Percentiles rank a stretch among this genome's conserved stretches.
Evolutionary conservation across 1,284 basidiomycete species (phyloP).

Genomic region (Ceratobasidium papillatum): DNA sequence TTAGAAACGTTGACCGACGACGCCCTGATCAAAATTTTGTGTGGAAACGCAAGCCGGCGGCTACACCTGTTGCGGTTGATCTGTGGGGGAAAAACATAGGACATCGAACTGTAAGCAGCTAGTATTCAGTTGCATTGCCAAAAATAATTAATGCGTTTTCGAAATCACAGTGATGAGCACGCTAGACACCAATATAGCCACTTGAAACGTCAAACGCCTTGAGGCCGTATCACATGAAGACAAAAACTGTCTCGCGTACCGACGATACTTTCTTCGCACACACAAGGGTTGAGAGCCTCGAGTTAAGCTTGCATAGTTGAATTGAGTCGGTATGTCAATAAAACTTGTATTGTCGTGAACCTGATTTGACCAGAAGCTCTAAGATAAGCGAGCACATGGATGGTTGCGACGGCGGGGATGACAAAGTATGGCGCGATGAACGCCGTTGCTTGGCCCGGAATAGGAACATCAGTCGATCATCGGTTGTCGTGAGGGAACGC

Average conservation of each 20-base stretch:
- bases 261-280: not conserved
- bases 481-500: slow-evolving; percentile 28
- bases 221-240: not conserved
- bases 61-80: not conserved
- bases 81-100: not conserved
- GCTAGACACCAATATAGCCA: not conserved
- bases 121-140: not conserved
- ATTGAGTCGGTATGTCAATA: not conserved
- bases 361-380: not conserved
- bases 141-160: not conserved
- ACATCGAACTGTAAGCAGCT: not conserved
- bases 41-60: not conserved
- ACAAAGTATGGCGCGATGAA: slow-evolving; percentile 22
- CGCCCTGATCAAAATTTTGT: not conserved
- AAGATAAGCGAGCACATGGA: not conserved
- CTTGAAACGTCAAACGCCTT: not conserved
- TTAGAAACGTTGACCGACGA: not conserved
- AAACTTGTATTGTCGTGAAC: not conserved
- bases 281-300: not conserved
- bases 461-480: not conserved
- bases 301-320: not conserved
- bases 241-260: not conserved
- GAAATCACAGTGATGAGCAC: not conserved
- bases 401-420: not conserved
- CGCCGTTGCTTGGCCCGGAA: slow-evolving; percentile 23